phyloP scores from a whole-genome alignment of 495 filamentous ascomycete genomes.

The Jackrogersella multiformis region DNA sequence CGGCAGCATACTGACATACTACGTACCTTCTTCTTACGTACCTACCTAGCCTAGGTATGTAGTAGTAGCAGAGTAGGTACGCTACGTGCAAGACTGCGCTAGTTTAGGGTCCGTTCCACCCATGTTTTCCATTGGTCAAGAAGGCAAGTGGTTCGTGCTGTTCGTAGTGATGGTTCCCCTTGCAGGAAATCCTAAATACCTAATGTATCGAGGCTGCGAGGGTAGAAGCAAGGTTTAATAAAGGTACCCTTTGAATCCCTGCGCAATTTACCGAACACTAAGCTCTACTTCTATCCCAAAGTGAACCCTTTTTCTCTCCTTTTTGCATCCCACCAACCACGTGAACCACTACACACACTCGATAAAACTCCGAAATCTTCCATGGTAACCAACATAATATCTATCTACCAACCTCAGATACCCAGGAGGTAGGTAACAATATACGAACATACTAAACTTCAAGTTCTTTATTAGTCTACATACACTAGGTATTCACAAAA shows the following conservation, averaged over 20 bases:
- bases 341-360: background rate
- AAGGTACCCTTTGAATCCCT: constrained; percentile 14
- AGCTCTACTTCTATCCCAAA: background rate
- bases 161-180: constrained; percentile 25
- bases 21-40: too few relatives aligned
- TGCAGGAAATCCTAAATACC: constrained; percentile 23
- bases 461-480: too few relatives aligned
- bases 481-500: too few relatives aligned
- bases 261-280: constrained; percentile 11
- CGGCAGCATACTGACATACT: too few relatives aligned
- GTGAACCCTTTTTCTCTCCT: constrained; percentile 7
- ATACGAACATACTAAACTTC: too few relatives aligned
- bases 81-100: constrained; percentile 1
- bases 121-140: constrained; percentile 33
- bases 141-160: constrained; percentile 13
- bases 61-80: too few relatives aligned
- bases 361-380: background rate
- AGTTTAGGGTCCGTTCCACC: constrained; percentile 40
- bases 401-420: too few relatives aligned
- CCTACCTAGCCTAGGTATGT: too few relatives aligned
- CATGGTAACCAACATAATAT: too few relatives aligned
- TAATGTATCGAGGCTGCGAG: too few relatives aligned
- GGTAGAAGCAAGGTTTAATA: background rate
- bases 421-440: too few relatives aligned
- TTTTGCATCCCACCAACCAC: constrained; percentile 6